Conservation (phyloP, 495 filamentous ascomycete species). For the Pyrenula massariospora region DNA sequence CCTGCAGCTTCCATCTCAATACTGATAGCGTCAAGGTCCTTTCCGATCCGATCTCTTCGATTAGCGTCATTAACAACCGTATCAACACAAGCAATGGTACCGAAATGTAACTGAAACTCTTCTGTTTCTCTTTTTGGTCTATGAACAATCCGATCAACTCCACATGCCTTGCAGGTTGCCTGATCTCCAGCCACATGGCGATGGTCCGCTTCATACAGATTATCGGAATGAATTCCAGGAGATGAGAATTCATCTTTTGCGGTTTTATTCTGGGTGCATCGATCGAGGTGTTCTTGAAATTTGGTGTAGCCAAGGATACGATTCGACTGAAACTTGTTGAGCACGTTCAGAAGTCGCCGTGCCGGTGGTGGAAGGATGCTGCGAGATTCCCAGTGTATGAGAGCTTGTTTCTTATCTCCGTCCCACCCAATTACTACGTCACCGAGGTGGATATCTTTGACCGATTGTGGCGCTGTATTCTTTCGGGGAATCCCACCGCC, state of each 20-base stretch:
- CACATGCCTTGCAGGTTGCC: not conserved
- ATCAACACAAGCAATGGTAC: conserved; percentile 23
- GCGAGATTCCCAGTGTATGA: conserved; percentile 18
- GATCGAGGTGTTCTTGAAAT: not conserved
- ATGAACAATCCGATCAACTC: not conserved
- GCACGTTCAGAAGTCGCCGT: not conserved
- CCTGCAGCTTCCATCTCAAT: conserved; percentile 24
- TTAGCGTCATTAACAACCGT: conserved; percentile 17
- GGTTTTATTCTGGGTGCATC: not conserved
- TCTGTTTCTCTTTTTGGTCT: not conserved
- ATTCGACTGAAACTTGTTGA: not conserved
- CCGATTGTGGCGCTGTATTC: conserved; percentile 10
- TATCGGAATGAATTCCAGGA: not conserved
- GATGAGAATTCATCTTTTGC: not conserved
- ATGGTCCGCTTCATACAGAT: not conserved
- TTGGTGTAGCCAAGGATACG: not conserved
- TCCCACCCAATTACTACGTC: conserved; percentile 27
- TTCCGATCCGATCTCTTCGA: conserved; percentile 9
- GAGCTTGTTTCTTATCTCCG: conserved; percentile 10
- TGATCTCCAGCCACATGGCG: not conserved
- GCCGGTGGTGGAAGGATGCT: not conserved
- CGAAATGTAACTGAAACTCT: conserved; percentile 12
- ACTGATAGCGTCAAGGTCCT: conserved; percentile 3
- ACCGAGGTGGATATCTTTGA: conserved; percentile 26
- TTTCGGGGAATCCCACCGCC: conserved; percentile 21